Percentiles rank a stretch among this genome's conserved stretches.
phyloP scores from a whole-genome alignment of 768 basidiomycete species.

The Plicaturopsis crispa region DNA sequence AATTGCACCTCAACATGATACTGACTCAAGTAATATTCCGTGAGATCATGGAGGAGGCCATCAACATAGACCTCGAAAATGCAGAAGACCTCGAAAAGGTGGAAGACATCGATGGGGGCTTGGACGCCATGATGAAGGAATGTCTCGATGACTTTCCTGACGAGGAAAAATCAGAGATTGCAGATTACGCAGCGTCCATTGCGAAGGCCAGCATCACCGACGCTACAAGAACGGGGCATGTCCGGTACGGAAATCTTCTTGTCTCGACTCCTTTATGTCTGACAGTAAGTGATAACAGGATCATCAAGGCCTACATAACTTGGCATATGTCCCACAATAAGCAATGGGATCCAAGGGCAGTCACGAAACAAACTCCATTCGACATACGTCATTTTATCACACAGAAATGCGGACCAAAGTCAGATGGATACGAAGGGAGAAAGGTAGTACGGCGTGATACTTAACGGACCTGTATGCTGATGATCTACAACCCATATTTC shows the following conservation, averaged over 20 bases:
- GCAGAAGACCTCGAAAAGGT: constrained; percentile 1
- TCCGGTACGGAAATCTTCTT: too few relatives aligned
- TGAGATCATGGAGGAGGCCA: too few relatives aligned
- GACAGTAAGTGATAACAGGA: not conserved
- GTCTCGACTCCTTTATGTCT: not conserved
- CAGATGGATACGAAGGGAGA: constrained; percentile 1
- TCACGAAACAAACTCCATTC: constrained; percentile 2
- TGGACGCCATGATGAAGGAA: not conserved
- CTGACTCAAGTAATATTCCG: too few relatives aligned
- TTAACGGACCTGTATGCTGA: not conserved
- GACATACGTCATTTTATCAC: constrained; percentile 3
- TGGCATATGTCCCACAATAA: not conserved
- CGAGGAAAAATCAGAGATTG: not conserved
- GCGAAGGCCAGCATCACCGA: not conserved
- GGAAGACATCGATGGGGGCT: not conserved
- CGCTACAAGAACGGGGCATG: not conserved
- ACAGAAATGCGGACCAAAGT: constrained; percentile 3
- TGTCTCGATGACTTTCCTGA: constrained; percentile 1
- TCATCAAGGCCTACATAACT: not conserved
- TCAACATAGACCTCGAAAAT: too few relatives aligned
- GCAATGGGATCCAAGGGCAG: not conserved
- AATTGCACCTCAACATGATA: too few relatives aligned
- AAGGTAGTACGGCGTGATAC: not conserved
- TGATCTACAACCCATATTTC: not conserved
- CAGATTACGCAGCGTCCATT: not conserved